A percentile compares a stretch with the other conserved stretches of the same genome.
Evolutionary conservation across 116 monocot genomes (phyloP).

Genomic region (Thalassia testudinum): DNA sequence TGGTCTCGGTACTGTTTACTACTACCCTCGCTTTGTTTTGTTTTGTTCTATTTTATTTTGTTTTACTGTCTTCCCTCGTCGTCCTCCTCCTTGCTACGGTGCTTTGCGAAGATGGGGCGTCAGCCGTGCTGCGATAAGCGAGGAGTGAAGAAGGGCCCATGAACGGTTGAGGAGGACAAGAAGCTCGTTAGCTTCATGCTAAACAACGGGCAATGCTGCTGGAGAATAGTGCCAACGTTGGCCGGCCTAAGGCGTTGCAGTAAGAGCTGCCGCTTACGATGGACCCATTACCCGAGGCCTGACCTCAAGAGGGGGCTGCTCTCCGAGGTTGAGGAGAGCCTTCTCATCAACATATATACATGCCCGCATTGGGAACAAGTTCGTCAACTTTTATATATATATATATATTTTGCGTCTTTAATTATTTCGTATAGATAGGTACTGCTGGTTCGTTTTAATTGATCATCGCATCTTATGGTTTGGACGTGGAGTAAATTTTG

Average conservation of each 20-base stretch:
- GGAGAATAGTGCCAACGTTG: constrained; percentile 55
- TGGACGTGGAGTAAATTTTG: too few relatives aligned
- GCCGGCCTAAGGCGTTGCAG: constrained; percentile 55
- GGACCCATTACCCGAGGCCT: constrained; percentile 61
- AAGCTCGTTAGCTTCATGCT: constrained; percentile 53
- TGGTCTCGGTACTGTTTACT: too few relatives aligned
- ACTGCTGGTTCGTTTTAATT: too few relatives aligned
- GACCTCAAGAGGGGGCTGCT: constrained; percentile 17
- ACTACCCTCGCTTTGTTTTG: too few relatives aligned
- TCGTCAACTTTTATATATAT: too few relatives aligned
- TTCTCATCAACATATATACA: constrained; percentile 38
- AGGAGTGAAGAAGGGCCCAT: constrained; percentile 61
- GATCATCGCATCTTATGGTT: too few relatives aligned
- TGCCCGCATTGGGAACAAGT: constrained; percentile 46
- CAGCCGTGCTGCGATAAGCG: constrained; percentile 61
- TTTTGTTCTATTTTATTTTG: too few relatives aligned
- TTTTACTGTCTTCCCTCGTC: too few relatives aligned
- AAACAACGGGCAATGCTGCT: constrained; percentile 45
- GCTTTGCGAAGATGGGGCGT: constrained; percentile 26
- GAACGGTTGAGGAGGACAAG: constrained; percentile 62
- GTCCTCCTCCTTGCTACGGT: too few relatives aligned
- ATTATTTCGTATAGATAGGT: too few relatives aligned
- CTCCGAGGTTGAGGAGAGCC: constrained; percentile 21
- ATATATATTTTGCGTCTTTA: too few relatives aligned
- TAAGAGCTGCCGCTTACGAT: constrained; percentile 66